These are phyloP conservation scores for Clavispora phyllophila DNA, from an alignment of 805 yeast genomes.

Conservation along the genomic window DNA sequence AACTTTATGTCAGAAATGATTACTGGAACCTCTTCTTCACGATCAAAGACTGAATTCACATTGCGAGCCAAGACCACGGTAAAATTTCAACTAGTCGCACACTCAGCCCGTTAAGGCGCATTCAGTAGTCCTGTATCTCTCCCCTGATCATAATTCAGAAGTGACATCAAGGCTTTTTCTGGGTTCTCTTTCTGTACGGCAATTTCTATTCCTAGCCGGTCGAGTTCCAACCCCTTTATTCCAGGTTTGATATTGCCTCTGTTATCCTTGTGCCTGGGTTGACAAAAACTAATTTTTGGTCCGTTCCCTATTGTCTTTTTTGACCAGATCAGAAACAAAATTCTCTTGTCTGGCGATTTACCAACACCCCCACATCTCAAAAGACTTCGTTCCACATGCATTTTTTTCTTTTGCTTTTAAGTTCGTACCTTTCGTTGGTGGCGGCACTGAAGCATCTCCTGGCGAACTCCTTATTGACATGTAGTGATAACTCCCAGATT, in stretches of 20 bases:
- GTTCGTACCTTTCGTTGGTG: constrained; percentile 6
- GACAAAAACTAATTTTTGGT: neutral
- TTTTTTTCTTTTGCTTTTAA: neutral
- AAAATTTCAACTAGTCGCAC: neutral
- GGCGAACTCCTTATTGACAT: constrained; percentile 75
- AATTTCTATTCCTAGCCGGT: neutral
- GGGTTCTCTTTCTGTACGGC: neutral
- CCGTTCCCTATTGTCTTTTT: neutral
- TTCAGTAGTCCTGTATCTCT: neutral
- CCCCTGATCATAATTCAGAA: neutral
- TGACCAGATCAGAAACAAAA: neutral
- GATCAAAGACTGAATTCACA: too few relatives aligned
- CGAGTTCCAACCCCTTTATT: neutral
- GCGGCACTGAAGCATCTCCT: constrained; percentile 27
- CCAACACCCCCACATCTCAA: neutral
- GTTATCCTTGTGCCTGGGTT: neutral
- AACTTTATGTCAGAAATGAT: too few relatives aligned
- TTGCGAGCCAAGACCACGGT: too few relatives aligned
- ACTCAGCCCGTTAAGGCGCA: neutral
- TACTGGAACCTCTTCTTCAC: too few relatives aligned
- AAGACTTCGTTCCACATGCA: neutral
- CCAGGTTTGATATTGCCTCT: neutral
- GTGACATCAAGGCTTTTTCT: neutral
- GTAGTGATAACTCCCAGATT: constrained; percentile 86
- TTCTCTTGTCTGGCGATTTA: neutral